Evolutionary conservation across 306 rosid genomes (phyloP).

Genomic region (Prunus mira): DNA sequence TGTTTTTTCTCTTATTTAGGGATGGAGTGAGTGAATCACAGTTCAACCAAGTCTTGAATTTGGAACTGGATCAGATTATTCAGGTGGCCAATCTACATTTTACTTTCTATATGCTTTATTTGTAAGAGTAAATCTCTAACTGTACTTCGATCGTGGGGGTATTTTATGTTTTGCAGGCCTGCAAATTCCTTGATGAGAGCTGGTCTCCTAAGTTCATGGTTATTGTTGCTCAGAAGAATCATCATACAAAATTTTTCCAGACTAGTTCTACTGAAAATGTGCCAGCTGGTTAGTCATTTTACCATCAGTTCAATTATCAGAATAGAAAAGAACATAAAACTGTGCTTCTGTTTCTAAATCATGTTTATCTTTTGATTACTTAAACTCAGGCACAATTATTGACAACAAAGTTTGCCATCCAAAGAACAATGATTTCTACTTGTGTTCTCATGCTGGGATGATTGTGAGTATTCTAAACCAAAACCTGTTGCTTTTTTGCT

Average conservation of each 20-base stretch:
- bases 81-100: slow-evolving; percentile 40
- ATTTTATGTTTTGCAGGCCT: slow-evolving; percentile 38
- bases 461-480: slow-evolving; percentile 48
- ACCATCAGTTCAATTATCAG: background rate
- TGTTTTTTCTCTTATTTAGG: slow-evolving; percentile 32
- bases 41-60: slow-evolving; percentile 79
- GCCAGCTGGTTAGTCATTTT: slow-evolving; percentile 56
- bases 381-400: slow-evolving; percentile 61
- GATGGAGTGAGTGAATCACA: slow-evolving; percentile 94
- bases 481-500: background rate
- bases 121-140: background rate
- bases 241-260: slow-evolving; percentile 83
- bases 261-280: slow-evolving; percentile 62
- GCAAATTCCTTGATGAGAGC: slow-evolving; percentile 73
- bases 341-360: slow-evolving; percentile 2
- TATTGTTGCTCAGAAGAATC: slow-evolving; percentile 83
- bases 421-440: slow-evolving; percentile 69
- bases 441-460: slow-evolving; percentile 95
- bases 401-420: slow-evolving; percentile 88
- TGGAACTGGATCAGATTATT: slow-evolving; percentile 69
- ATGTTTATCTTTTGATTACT: background rate
- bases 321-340: background rate
- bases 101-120: background rate
- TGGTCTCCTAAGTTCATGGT: slow-evolving; percentile 81
- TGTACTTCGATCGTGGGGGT: background rate